Base-by-base conservation (phyloP, 1,139 yeast genomes). In the Sugiyamaella xylanicola region DNA sequence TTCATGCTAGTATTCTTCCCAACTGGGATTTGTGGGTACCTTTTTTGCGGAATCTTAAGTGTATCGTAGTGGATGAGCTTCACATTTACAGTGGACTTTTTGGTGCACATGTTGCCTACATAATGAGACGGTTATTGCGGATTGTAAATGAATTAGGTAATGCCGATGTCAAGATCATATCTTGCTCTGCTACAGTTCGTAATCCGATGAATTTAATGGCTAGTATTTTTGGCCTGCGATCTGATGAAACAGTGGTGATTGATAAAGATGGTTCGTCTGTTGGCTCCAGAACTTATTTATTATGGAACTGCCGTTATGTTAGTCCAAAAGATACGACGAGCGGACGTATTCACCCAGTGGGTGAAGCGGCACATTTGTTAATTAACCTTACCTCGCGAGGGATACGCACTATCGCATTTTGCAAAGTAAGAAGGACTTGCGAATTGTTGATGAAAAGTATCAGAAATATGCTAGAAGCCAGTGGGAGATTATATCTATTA, bases 121-220 rank as follows among this genome's bases (percentile, higher is more conserved):
- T 93, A 0, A 82, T 93, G 85, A 77, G 96, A 51, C 72, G 99
- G 49, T 72, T 93, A 39, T 74, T 86, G 44, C 72, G 96, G 46
- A 65, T 88, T 8, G 84, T 88, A 59, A 68, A 74, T 2, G 74
- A 76, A 58, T 72, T 82, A 53, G 86, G 86, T 2, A 83, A 85
- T 60, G 61, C 70, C 20, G 59, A 72, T 1, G 64, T 88, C 44
- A 81, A 79, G 56, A 89, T 87, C 65, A 83, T 93, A 4, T 87
- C 96, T 1, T 92, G 99, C 71, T 91, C 98, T 0, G 99, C 99
- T 0, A 93, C 99, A 0, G 81, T 93, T 56, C 80, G 81, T 59
- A 78, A 84, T 48, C 97, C 99, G 0, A 73, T 74, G 0, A 65
- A 76, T 3, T 95, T 90, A 65, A 88, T 92, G 83, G 70, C 80